A percentile compares a stretch with the other conserved stretches of the same genome.
Conservation (phyloP, 805 yeast species). For the Vanderwaltozyma verrucispora region DNA sequence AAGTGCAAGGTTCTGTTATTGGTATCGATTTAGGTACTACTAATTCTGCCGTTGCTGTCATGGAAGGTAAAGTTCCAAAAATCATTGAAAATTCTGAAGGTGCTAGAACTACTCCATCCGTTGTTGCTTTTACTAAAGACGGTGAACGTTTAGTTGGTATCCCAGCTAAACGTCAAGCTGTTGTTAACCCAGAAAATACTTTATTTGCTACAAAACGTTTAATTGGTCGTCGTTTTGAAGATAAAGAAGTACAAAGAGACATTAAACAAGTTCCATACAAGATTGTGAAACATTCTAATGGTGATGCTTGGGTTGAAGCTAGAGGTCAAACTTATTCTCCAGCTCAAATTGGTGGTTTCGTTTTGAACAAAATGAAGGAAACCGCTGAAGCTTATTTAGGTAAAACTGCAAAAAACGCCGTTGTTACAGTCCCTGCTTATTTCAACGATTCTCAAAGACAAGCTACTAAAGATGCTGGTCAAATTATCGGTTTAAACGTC, state of each 20-base stretch:
- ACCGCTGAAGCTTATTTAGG: conserved; percentile 91
- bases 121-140: conserved; percentile 86
- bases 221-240: conserved; percentile 88
- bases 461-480: conserved; percentile 94
- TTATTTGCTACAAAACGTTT: conserved; percentile 90
- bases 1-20: conserved; percentile 40
- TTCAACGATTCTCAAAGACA: conserved; percentile 77
- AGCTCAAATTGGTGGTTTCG: conserved; percentile 89
- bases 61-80: conserved; percentile 58
- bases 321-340: conserved; percentile 85
- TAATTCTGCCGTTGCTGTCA: conserved; percentile 77
- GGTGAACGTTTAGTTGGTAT: conserved; percentile 90
- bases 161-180: conserved; percentile 94
- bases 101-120: conserved; percentile 83
- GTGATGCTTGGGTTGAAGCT: conserved; percentile 95
- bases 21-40: conserved; percentile 86
- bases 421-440: conserved; percentile 81
- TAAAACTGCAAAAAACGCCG: conserved; percentile 81
- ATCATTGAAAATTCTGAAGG: conserved; percentile 80
- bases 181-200: conserved; percentile 88
- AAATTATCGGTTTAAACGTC: conserved; percentile 85
- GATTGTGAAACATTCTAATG: conserved; percentile 81
- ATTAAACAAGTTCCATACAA: conserved; percentile 80
- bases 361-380: conserved; percentile 95
- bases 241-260: conserved; percentile 84